Base-by-base conservation (phyloP, 148 eudicot species). In the Hydrangea macrophylla region DNA sequence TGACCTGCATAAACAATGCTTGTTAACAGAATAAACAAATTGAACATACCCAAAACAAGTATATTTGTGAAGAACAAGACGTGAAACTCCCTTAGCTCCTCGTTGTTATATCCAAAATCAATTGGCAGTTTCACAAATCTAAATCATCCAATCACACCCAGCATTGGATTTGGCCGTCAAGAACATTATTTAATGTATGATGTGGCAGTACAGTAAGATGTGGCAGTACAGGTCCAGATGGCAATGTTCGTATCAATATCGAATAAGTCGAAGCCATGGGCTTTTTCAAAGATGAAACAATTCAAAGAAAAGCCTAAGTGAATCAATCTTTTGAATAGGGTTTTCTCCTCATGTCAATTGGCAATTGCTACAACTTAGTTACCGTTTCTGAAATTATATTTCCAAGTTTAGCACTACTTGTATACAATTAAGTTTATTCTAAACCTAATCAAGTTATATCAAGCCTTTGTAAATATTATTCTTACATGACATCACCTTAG, bases 401-500 rank as follows among this genome's bases (percentile, higher is more conserved):
- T n/a, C n/a, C n/a, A n/a, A n/a, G n/a, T n/a, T n/a, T n/a, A n/a
- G n/a, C n/a, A n/a, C n/a, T n/a, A n/a, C n/a, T n/a, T n/a, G n/a
- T n/a, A n/a, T n/a, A 35, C 22, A 45, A 30, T 24, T 24, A 2
- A 37, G 6, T 62, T 45, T 45, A 26, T 55, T 65, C 69, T 23
- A 54, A 37, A 10, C 25, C n/a, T 69, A 37, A 62, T 42, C 58
- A 48, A 36, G 22, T 62, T 32, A 58, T 40, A 58, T 0, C 23
- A 59, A 58, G 67, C 37, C 22, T 64, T 17, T 26, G 45, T 30
- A 17, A 77, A 71, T n/a, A 79, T 58, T 25, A 76, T 56, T 81
- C 93, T 90, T 86, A 86, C 93, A 86, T 86, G 92, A 84, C 94
- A 76, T 90, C 95, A 93, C 99, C 99, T 94, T 86, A 78, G 90